These are phyloP conservation scores for Brettanomyces anomalus DNA, from an alignment of 805 yeast genomes.

Conservation along the genomic window DNA sequence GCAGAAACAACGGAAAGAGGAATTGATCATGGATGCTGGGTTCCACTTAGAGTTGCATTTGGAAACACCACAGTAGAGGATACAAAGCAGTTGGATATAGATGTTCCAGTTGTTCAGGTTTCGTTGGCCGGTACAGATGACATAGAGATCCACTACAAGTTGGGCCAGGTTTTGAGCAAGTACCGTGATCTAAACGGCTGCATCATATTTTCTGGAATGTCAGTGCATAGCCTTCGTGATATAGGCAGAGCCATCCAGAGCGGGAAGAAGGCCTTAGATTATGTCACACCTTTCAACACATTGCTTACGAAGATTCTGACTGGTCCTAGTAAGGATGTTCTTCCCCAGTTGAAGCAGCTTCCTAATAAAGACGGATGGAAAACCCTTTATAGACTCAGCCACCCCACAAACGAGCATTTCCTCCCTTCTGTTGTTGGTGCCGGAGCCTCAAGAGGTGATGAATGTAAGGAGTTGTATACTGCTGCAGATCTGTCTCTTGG, in stretches of 20 bases:
- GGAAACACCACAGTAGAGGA: constrained; percentile 28
- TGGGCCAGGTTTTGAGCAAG: constrained; percentile 47
- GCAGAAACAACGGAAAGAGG: constrained; percentile 48
- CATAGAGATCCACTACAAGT: constrained; percentile 35
- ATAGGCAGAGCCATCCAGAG: constrained; percentile 24
- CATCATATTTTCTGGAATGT: constrained; percentile 65
- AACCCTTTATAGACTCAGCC: constrained; percentile 38
- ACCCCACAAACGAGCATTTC: constrained; percentile 73
- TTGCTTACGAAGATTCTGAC: constrained; percentile 34
- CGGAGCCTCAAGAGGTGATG: constrained; percentile 40
- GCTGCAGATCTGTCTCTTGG: constrained; percentile 42
- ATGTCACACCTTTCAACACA: constrained; percentile 43
- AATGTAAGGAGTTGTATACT: constrained; percentile 38
- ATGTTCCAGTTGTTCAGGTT: constrained; percentile 41
- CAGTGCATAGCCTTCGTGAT: constrained; percentile 68
- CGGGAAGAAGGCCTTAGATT: constrained; percentile 29
- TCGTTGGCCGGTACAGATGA: constrained; percentile 35
- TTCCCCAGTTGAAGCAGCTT: constrained; percentile 30
- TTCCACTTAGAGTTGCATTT: constrained; percentile 67
- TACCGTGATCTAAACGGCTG: constrained; percentile 45
- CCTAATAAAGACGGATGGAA: constrained; percentile 16
- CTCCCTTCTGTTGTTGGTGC: constrained; percentile 56
- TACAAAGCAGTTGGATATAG: constrained; percentile 33
- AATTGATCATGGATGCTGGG: constrained; percentile 80
- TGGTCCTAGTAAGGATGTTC: constrained; percentile 21